Evolutionary conservation across 768 basidiomycete genomes (phyloP).

Genomic region (Phylloporus arenicola): DNA sequence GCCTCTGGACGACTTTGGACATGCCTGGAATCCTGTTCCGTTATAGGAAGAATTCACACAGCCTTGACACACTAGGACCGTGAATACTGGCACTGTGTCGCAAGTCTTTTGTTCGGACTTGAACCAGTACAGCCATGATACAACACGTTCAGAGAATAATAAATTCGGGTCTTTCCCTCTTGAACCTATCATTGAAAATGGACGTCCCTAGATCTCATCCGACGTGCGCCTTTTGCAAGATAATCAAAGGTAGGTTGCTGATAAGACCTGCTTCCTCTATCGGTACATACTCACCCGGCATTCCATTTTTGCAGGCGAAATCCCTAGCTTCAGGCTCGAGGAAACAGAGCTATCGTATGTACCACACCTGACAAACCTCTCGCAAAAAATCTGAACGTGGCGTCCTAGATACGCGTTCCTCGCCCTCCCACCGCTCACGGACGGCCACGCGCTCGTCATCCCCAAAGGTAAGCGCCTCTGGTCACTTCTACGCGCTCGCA

Average conservation of each 20-base stretch:
- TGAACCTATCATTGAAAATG: neutral
- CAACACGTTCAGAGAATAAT: neutral
- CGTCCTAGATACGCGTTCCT: slow-evolving; percentile 71
- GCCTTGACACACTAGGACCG: neutral
- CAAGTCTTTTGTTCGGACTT: neutral
- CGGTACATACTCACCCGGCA: too few species aligned
- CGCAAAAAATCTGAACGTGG: neutral
- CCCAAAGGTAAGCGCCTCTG: slow-evolving; percentile 65
- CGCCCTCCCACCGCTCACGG: slow-evolving; percentile 82
- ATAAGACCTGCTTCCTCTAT: neutral
- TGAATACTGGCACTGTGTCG: neutral
- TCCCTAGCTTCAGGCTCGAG: slow-evolving; percentile 76
- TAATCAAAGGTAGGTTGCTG: slow-evolving; percentile 62
- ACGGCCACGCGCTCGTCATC: slow-evolving; percentile 84
- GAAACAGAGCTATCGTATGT: slow-evolving; percentile 71
- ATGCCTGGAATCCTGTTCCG: too few species aligned
- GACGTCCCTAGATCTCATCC: slow-evolving; percentile 41
- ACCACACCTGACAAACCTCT: neutral
- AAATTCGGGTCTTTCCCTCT: neutral
- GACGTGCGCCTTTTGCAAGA: slow-evolving; percentile 87
- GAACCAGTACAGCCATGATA: neutral
- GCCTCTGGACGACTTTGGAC: too few species aligned
- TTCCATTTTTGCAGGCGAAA: slow-evolving; percentile 54
- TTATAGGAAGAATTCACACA: neutral
- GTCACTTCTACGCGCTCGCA: neutral